A percentile compares a stretch with the other conserved stretches of the same genome.
phyloP scores from a whole-genome alignment of 345 rosid species.

The Pelargonium nanum region DNA sequence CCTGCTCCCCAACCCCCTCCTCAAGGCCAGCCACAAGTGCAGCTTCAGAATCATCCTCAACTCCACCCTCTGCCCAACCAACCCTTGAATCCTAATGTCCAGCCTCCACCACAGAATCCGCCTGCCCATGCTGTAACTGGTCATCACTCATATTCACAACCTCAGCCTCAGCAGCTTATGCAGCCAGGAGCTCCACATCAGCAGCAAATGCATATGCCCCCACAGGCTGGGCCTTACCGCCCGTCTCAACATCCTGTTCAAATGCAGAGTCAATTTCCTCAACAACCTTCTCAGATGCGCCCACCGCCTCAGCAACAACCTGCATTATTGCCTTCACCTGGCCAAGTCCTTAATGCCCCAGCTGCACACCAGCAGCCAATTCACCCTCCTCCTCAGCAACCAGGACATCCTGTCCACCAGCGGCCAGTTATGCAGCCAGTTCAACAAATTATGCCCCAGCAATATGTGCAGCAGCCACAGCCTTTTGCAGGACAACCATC shows the following conservation, averaged over 20 bases:
- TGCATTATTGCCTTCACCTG: constrained; percentile 27
- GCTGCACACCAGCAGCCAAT: constrained; percentile 29
- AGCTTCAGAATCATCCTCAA: constrained; percentile 10
- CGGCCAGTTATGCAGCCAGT: constrained; percentile 29
- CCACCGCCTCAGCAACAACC: constrained; percentile 40
- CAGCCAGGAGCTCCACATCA: constrained; percentile 29
- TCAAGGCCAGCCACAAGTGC: constrained; percentile 14
- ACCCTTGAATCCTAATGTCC: constrained; percentile 23
- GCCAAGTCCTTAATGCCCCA: constrained; percentile 18
- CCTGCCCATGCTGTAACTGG: constrained; percentile 36
- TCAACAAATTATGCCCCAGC: constrained; percentile 35
- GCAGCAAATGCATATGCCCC: constrained; percentile 20
- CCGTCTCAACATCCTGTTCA: constrained; percentile 27
- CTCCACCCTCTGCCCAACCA: constrained; percentile 23
- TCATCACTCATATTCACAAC: constrained; percentile 43
- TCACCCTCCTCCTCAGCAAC: constrained; percentile 28
- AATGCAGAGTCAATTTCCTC: constrained; percentile 37
- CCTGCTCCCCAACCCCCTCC: constrained; percentile 25
- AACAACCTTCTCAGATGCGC: constrained; percentile 29
- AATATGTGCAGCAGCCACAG: constrained; percentile 33
- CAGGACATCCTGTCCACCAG: constrained; percentile 30
- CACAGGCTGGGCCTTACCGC: constrained; percentile 29
- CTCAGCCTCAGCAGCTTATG: constrained; percentile 32
- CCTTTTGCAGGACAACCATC: constrained; percentile 34
- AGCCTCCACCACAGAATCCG: constrained; percentile 26